These are phyloP conservation scores for Solanum okadae DNA, from an alignment of 257 asterid species.

Conservation along the genomic window DNA sequence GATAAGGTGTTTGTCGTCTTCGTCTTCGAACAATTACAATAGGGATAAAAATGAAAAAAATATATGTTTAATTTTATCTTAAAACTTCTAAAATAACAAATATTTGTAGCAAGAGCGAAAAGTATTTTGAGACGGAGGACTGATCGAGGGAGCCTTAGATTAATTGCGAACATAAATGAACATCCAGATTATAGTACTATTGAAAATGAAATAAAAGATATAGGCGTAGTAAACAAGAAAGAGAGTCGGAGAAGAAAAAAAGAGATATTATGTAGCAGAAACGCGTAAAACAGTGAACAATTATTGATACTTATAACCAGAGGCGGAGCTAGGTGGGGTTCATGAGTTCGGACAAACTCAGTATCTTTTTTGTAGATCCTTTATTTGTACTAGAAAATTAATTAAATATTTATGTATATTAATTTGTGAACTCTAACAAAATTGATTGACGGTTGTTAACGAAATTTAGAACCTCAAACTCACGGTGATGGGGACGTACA, in stretches of 20 bases:
- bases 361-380: fast-evolving
- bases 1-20: background rate
- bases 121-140: background rate
- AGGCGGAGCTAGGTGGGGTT: too few relatives aligned
- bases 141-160: background rate
- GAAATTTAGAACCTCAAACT: too few relatives aligned
- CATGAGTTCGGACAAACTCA: too few relatives aligned
- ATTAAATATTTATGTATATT: too few relatives aligned
- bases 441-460: too few relatives aligned
- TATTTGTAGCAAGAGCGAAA: too few relatives aligned
- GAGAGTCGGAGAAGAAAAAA: background rate
- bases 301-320: too few relatives aligned
- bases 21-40: background rate
- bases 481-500: background rate
- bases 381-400: too few relatives aligned
- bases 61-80: background rate
- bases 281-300: background rate
- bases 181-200: background rate
- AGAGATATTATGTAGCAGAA: background rate
- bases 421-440: too few relatives aligned
- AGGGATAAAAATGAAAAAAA: background rate
- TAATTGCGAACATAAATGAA: background rate
- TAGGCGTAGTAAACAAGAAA: background rate
- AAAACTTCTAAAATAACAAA: background rate
- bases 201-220: background rate